These are phyloP conservation scores for Exophiala xenobiotica DNA, from an alignment of 2,329 filamentous ascomycete genomes.

Conservation along the genomic window DNA sequence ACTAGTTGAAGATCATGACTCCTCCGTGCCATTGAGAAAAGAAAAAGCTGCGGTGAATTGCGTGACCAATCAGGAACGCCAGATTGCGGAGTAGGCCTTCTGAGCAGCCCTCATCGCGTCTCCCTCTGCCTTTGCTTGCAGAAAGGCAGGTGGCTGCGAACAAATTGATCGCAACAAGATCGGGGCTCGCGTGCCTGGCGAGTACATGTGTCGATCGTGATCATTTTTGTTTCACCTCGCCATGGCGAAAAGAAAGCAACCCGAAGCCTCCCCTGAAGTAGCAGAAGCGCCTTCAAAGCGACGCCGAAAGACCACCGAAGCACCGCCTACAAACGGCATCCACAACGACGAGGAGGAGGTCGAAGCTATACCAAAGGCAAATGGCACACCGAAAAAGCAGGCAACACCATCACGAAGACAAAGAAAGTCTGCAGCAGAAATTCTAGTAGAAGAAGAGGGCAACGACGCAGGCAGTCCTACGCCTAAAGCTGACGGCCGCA, in stretches of 20 bases:
- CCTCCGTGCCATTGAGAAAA: no score
- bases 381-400: slow-evolving; percentile 42
- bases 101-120: no score
- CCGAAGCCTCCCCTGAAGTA: slow-evolving; percentile 9
- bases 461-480: slow-evolving; percentile 25
- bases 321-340: slow-evolving; percentile 6
- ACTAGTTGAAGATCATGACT: no score
- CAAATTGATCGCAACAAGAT: no score
- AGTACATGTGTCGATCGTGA: no score
- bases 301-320: slow-evolving; percentile 9
- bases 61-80: slow-evolving; percentile 20
- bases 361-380: slow-evolving; percentile 26
- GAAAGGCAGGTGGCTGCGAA: no score
- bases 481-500: slow-evolving; percentile 34
- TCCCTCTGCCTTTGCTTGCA: no score
- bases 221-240: not conserved
- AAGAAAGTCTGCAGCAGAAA: slow-evolving; percentile 13
- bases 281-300: slow-evolving; percentile 24
- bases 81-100: slow-evolving; percentile 2
- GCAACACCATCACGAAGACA: slow-evolving; percentile 24
- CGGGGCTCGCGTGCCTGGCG: no score
- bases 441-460: slow-evolving; percentile 16
- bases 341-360: not conserved
- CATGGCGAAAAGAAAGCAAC: slow-evolving; percentile 22
- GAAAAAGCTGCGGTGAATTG: slow-evolving; percentile 7